phyloP scores from a whole-genome alignment of 1,284 basidiomycete species.

The Pyrrhoderma noxium region DNA sequence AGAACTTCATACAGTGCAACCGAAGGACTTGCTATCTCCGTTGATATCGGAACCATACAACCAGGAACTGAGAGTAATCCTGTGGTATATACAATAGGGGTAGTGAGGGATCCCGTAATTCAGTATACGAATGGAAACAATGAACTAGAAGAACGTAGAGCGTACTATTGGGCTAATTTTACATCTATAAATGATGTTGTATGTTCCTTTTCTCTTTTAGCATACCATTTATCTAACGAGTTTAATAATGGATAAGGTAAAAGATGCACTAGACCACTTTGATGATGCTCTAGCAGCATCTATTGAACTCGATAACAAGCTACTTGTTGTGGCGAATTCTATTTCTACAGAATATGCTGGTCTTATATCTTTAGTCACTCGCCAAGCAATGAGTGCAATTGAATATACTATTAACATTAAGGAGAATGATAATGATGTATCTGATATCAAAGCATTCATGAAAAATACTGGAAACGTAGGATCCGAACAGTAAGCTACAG shows the following conservation, averaged over 20 bases:
- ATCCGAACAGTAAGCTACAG: slow-evolving; percentile 4
- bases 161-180: slow-evolving; percentile 28
- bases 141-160: slow-evolving; percentile 22
- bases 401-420: slow-evolving; percentile 33
- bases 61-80: slow-evolving; percentile 21
- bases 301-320: slow-evolving; percentile 30
- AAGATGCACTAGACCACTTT: slow-evolving; percentile 34
- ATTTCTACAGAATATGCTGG: slow-evolving; percentile 33
- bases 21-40: slow-evolving; percentile 26
- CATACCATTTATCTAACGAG: not conserved
- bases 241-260: slow-evolving; percentile 26
- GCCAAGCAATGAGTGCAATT: slow-evolving; percentile 35
- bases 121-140: slow-evolving; percentile 26
- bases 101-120: slow-evolving; percentile 34
- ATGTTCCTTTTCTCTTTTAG: slow-evolving; percentile 15
- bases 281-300: slow-evolving; percentile 26
- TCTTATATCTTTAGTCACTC: slow-evolving; percentile 31
- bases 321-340: slow-evolving; percentile 26
- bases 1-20: too few species aligned
- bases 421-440: slow-evolving; percentile 20
- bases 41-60: slow-evolving; percentile 25
- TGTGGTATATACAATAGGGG: slow-evolving; percentile 35
- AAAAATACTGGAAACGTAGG: slow-evolving; percentile 9
- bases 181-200: slow-evolving; percentile 17
- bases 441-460: slow-evolving; percentile 20